phyloP scores from a whole-genome alignment of 495 filamentous ascomycete genomes.

The Cladorrhinum samala region DNA sequence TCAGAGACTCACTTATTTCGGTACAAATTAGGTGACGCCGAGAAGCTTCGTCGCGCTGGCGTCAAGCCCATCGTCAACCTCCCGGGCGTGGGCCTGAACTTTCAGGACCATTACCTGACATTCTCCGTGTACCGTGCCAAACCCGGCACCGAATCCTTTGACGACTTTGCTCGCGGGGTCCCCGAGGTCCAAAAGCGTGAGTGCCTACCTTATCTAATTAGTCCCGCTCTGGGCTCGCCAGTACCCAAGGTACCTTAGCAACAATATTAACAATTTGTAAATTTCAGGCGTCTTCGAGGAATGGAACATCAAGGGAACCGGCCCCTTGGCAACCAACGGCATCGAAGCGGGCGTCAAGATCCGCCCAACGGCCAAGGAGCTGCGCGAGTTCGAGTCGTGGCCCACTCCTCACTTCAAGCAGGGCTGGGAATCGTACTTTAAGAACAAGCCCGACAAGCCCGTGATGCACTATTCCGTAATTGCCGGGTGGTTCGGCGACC shows the following conservation, averaged over 20 bases:
- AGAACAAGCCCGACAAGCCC: slow-evolving; percentile 79
- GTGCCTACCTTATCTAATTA: background rate
- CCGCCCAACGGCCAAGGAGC: slow-evolving; percentile 62
- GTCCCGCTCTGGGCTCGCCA: too few species aligned
- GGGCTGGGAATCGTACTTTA: slow-evolving; percentile 78
- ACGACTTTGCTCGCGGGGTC: slow-evolving; percentile 72
- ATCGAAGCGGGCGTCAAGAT: slow-evolving; percentile 82
- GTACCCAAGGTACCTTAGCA: background rate
- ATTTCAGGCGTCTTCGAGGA: slow-evolving; percentile 55
- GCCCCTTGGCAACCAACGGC: slow-evolving; percentile 74
- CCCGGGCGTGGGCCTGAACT: slow-evolving; percentile 77
- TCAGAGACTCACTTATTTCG: too few species aligned
- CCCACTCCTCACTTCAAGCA: slow-evolving; percentile 59
- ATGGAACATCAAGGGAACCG: slow-evolving; percentile 74
- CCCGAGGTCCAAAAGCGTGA: slow-evolving; percentile 59
- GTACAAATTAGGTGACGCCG: slow-evolving; percentile 51
- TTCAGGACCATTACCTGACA: slow-evolving; percentile 81
- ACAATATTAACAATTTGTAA: background rate
- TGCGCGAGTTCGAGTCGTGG: slow-evolving; percentile 60
- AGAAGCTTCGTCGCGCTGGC: slow-evolving; percentile 63
- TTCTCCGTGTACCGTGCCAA: slow-evolving; percentile 72
- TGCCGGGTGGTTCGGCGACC: slow-evolving; percentile 61
- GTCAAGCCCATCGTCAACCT: slow-evolving; percentile 69
- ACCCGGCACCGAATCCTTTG: slow-evolving; percentile 71
- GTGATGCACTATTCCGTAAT: slow-evolving; percentile 78